Percentiles rank a stretch among this genome's conserved stretches.
Conservation (phyloP, 768 basidiomycete species). For the Stropharia rugosoannulata region DNA sequence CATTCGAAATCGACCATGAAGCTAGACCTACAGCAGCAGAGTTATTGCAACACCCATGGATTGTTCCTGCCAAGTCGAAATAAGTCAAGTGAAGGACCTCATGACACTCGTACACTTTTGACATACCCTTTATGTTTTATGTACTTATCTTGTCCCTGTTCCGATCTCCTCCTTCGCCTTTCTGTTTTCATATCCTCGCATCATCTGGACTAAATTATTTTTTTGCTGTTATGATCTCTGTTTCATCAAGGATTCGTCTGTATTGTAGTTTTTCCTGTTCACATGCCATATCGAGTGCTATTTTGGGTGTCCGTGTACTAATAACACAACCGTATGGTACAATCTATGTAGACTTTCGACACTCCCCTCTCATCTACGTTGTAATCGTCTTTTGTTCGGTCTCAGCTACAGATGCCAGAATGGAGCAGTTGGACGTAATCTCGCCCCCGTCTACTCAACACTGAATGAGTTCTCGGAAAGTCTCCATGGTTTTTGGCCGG, state of each 20-base stretch:
- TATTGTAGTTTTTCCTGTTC: constrained; percentile 2
- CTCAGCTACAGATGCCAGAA: too few relatives aligned
- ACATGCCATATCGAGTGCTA: background rate
- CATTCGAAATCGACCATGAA: constrained; percentile 85
- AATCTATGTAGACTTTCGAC: background rate
- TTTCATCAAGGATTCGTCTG: constrained; percentile 7
- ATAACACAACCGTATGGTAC: background rate
- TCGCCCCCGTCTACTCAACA: too few relatives aligned
- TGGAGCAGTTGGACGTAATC: too few relatives aligned
- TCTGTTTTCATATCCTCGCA: background rate
- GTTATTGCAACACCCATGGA: constrained; percentile 75
- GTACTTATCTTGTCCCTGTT: background rate
- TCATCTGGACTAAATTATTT: constrained; percentile 20
- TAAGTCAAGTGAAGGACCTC: background rate
- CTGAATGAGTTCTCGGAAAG: too few relatives aligned
- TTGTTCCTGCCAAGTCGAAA: constrained; percentile 25
- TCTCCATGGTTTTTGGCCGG: too few relatives aligned
- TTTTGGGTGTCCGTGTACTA: constrained; percentile 6
- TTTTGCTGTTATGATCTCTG: constrained; percentile 10
- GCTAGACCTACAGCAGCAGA: constrained; percentile 77
- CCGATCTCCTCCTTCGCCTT: background rate
- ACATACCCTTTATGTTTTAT: background rate
- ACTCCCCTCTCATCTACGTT: background rate
- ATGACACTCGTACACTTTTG: background rate
- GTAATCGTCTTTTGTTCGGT: background rate